Base-by-base conservation (phyloP, 2,329 filamentous ascomycete genomes). In the Dichotomopilus funicola region DNA sequence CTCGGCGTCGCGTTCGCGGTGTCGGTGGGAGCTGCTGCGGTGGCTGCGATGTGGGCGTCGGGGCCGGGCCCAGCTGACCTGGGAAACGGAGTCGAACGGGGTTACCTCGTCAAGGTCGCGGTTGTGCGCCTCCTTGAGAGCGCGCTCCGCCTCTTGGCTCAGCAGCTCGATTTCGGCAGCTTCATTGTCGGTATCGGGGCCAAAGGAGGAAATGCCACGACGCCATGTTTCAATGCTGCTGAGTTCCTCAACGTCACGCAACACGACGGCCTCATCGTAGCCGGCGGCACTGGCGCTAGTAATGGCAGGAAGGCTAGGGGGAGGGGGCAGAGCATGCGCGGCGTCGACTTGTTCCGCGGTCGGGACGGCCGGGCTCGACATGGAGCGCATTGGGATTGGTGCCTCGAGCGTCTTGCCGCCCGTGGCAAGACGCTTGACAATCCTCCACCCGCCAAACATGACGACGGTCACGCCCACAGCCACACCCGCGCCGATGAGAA, bases 401-500 rank as follows among this genome's bases (percentile, higher is more conserved):
- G 59, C 59, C 51, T 66, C 63, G 53, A 60, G 58, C 38, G 66
- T 64, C 44, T 68, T 68, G 53, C 40, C 34, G 9, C 34, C 34
- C 68, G 19, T 67, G 8, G 53, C 68, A 62, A 97, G 89, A 64
- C 85, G 86, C 78, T 96, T 95, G 72, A 99, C 85, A 69, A 99
- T 96, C 74, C 96, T 97, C 81, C 90, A 97, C 5, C 94, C 92
- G 53, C 94, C 94, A 58, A 99, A 89, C 69, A 94, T 91, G 65
- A 99, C 89, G 7, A 97, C 85, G 0, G 94, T 97, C n/a, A 96
- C 86, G 11, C 94, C 94, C 0, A 96, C 85, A 0, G 88, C 89
- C 11, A 96, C 84, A 44, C 91, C 89, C 0, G 89, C 90, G 4
- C 91, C 91, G 64, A 99, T 96, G 60, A 96, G 81, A 68, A 99